Base-by-base conservation (phyloP, 2,329 filamentous ascomycete species). In the Colletotrichum horii region DNA sequence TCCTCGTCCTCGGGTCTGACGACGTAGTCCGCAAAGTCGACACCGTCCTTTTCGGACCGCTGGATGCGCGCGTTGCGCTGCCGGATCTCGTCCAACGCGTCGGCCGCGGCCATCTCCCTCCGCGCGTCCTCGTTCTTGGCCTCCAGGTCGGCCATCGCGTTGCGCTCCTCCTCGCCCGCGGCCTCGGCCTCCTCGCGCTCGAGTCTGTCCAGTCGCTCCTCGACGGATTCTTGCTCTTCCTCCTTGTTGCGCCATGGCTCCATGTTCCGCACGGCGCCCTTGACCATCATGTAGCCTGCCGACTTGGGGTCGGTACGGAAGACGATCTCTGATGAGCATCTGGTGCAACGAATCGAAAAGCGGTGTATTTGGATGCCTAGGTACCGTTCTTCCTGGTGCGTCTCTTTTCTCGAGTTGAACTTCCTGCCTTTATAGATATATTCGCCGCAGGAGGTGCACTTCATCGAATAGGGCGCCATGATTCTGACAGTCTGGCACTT, bases 271-370 rank as follows among this genome's bases (percentile, higher is more conserved):
- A 96, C 95, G 7, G 96, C 97, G 19, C 97, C 96, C 66, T 90
- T 90, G 83, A 97, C 91, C 82, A 90, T 89, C 91, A 85, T 91
- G 82, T 98, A 99, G 83, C 98, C 96, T 89, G 96, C 95, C 81
- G 96, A 96, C 84, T 97, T 97, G 0, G 97, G 97, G 79, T 99
- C 97, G 0, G 97, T 98, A 78, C 94, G 94, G 88, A 98, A 98
- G 0, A 95, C 96, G 79, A 98, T 98, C 82, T 98, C 68, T 8
- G 66, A 38, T 12, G 48, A 66, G 85, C 96, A 98, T 64, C 95
- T 88, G 38, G 96, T 98, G 85, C 96, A 98, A 9, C 95, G 52
- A 11, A 78, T 75, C 85, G 96, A 97, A 88, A 98, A 98, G 34
- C 94, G 92, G 86, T 93, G 97, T 78, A 98, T 96, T 76, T 95